Conservation (phyloP, 805 yeast genomes). For the Monosporozyma aerobia region DNA sequence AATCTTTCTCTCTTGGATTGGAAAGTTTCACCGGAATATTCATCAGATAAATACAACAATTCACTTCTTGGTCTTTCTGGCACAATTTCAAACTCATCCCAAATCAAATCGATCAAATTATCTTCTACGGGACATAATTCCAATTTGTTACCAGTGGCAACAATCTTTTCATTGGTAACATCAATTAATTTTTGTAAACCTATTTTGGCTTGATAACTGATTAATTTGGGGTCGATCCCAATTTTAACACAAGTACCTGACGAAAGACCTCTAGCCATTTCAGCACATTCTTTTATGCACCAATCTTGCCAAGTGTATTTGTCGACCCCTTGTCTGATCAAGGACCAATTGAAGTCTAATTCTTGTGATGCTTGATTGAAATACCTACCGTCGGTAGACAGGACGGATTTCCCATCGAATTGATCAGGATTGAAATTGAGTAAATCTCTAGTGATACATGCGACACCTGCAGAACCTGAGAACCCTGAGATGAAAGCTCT, state of each 20-base stretch:
- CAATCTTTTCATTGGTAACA: slow-evolving; percentile 1
- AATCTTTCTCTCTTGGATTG: slow-evolving; percentile 47
- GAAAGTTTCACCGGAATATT: slow-evolving; percentile 59
- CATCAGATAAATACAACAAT: slow-evolving; percentile 41
- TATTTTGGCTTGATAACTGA: slow-evolving; percentile 37
- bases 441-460: slow-evolving; percentile 56
- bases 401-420: slow-evolving; percentile 57
- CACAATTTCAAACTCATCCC: slow-evolving; percentile 55
- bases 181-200: slow-evolving; percentile 25
- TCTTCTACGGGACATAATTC: slow-evolving; percentile 42
- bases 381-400: slow-evolving; percentile 92
- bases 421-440: slow-evolving; percentile 32
- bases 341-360: slow-evolving; percentile 67
- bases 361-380: slow-evolving; percentile 84
- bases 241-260: slow-evolving; percentile 37
- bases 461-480: slow-evolving; percentile 90
- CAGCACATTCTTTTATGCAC: slow-evolving; percentile 48
- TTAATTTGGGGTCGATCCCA: slow-evolving; percentile 76
- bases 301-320: slow-evolving; percentile 75
- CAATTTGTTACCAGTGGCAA: slow-evolving; percentile 27
- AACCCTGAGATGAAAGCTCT: slow-evolving; percentile 79
- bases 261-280: slow-evolving; percentile 34
- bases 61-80: slow-evolving; percentile 49
- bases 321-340: slow-evolving; percentile 76
- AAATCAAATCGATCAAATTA: slow-evolving; percentile 68